Percentiles rank a stretch among this genome's conserved stretches.
Conservation (phyloP, 2,329 filamentous ascomycete genomes). For the Xylaria sp. region DNA sequence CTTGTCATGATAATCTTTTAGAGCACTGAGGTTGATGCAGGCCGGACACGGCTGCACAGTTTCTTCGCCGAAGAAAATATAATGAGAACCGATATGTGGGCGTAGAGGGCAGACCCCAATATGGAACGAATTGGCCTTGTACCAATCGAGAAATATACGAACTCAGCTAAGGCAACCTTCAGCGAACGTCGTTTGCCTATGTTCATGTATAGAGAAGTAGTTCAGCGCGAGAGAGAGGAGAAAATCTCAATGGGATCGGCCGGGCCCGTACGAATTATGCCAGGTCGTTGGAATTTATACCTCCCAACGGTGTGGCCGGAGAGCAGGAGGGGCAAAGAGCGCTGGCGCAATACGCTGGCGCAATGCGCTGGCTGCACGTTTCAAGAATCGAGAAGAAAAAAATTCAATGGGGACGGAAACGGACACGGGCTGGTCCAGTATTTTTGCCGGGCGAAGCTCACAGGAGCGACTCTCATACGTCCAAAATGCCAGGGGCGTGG, state of each 20-base stretch:
- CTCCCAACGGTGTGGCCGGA: slow-evolving; percentile 36
- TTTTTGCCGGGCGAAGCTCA: slow-evolving; percentile 44
- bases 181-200: slow-evolving; percentile 30
- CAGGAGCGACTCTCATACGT: slow-evolving; percentile 43
- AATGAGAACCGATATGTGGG: slow-evolving; percentile 24
- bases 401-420: slow-evolving; percentile 38
- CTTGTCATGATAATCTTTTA: slow-evolving; percentile 58
- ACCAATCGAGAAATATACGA: slow-evolving; percentile 26
- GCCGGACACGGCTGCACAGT: slow-evolving; percentile 45
- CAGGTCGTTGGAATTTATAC: slow-evolving; percentile 37
- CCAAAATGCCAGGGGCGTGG: slow-evolving; percentile 39
- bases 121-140: slow-evolving; percentile 25
- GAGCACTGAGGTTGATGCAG: slow-evolving; percentile 40
- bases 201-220: slow-evolving; percentile 34
- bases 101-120: slow-evolving; percentile 28
- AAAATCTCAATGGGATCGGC: slow-evolving; percentile 32
- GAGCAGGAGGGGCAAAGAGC: slow-evolving; percentile 31
- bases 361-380: slow-evolving; percentile 44
- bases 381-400: slow-evolving; percentile 37
- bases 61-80: slow-evolving; percentile 42
- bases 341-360: slow-evolving; percentile 41
- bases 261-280: slow-evolving; percentile 26
- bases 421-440: slow-evolving; percentile 40
- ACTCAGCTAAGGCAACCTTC: slow-evolving; percentile 29
- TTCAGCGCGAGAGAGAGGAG: slow-evolving; percentile 33